These are phyloP conservation scores for Kodamaea fukazawae DNA, from an alignment of 805 yeast species.

Conservation along the genomic window DNA sequence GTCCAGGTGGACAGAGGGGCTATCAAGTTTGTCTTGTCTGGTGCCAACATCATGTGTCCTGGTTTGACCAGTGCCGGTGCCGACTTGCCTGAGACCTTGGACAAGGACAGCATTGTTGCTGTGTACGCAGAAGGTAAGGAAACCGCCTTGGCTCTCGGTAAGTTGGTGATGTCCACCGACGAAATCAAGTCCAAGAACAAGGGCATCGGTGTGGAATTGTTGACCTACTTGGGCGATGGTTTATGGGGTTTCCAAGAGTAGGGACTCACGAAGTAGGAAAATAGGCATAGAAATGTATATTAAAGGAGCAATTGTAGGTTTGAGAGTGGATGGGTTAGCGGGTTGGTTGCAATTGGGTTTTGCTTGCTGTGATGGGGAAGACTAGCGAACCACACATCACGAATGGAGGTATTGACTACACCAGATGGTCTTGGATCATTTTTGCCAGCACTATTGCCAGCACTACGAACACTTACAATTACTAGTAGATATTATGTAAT, in stretches of 20 bases:
- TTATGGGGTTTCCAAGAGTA: conserved; percentile 65
- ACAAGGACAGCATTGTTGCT: conserved; percentile 68
- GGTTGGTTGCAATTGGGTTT: too few species aligned
- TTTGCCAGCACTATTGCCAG: too few species aligned
- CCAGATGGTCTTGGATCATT: too few species aligned
- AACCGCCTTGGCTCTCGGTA: conserved; percentile 87
- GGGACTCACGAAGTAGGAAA: not conserved
- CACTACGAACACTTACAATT: too few species aligned
- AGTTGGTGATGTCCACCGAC: conserved; percentile 80
- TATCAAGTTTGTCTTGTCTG: conserved; percentile 89
- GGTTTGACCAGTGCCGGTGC: conserved; percentile 90
- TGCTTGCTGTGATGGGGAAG: too few species aligned
- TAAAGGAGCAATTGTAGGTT: too few species aligned
- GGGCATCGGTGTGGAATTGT: conserved; percentile 84
- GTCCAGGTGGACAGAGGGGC: conserved; percentile 96
- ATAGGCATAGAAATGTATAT: too few species aligned
- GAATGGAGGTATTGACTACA: too few species aligned
- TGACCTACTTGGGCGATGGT: conserved; percentile 87
- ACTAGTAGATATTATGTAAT: too few species aligned
- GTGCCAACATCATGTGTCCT: conserved; percentile 97
- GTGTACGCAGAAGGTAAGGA: conserved; percentile 93
- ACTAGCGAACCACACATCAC: too few species aligned
- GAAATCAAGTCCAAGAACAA: conserved; percentile 81
- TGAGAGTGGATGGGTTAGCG: too few species aligned
- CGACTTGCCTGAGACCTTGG: conserved; percentile 67